Base-by-base conservation (phyloP, 2,329 filamentous ascomycete genomes). In the Fusarium metavorans region DNA sequence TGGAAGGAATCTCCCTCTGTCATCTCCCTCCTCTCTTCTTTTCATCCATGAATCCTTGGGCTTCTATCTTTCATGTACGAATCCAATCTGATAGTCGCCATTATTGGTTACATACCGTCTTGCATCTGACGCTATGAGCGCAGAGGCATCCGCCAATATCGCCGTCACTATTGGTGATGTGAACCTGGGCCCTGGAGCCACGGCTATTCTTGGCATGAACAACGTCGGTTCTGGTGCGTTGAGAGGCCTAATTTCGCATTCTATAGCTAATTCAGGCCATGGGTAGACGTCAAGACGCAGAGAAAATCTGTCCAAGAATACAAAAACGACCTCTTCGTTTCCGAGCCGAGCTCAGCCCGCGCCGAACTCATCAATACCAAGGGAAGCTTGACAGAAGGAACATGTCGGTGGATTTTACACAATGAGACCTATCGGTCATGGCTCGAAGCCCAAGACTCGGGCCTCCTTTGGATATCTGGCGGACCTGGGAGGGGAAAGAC, bases 281-380 rank as follows among this genome's bases (percentile, higher is more conserved):
- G 8, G 18, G 3, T 7, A 52, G 48, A 27, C 18, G 0, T 5
- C 8, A 7, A n/a, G 9, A 4, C 25, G 1, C 5, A 32, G 23
- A 3, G 13, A 7, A 3, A 52, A 9, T 13, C 18, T 7, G 2
- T 27, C 16, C 1, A 20, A 1, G 1, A 6, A 11, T 52, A 4
- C 50, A 54, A 54, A 2, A 7, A 54, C 6, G 13, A 0, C 0
- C 16, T 54, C 2, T 54, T 54, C 0, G 27, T 54, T 13, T 54
- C 50, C 18, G n/a, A 54, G 2, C 50, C 50, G 0, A 3, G 50
- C n/a, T 54, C 11, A 20, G 50, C 34, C 4, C 50, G 50, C 1
- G 18, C 50, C 3, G 50, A 54, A 4, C 27, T 48, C 2, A 6
- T 48, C 23, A 48, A 48, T 10, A 18, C 5, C 18, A 30, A 54